phyloP scores from a whole-genome alignment of 257 asterid species.

The Solanum pinnatisectum region DNA sequence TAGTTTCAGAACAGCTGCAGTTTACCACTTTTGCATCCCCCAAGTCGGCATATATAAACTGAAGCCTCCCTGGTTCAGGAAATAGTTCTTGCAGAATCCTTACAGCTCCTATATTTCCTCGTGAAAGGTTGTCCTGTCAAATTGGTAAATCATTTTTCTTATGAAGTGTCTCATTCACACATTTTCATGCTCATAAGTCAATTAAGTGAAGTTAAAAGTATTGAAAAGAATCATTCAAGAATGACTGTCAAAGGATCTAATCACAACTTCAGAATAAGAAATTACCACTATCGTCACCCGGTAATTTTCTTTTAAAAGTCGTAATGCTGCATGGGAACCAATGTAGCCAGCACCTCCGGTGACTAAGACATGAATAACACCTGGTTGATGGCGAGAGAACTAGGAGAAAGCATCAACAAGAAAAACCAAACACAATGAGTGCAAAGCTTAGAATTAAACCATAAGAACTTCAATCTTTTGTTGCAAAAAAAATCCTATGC shows the following conservation, averaged over 20 bases:
- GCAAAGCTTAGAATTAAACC: neutral
- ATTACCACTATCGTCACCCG: constrained; percentile 94
- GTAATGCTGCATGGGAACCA: constrained; percentile 85
- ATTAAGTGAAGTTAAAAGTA: neutral
- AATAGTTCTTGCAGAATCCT: constrained; percentile 57
- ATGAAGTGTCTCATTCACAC: neutral
- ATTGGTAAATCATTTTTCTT: neutral
- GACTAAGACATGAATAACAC: constrained; percentile 83
- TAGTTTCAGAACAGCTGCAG: neutral
- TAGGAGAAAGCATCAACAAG: constrained; percentile 15
- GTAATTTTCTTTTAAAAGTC: constrained; percentile 68
- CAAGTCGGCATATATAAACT: constrained; percentile 81
- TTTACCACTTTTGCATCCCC: constrained; percentile 78
- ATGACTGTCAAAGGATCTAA: neutral
- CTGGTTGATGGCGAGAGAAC: constrained; percentile 75
- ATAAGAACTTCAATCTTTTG: neutral
- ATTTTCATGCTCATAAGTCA: neutral
- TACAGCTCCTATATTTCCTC: constrained; percentile 85
- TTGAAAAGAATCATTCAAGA: neutral
- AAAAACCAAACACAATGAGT: neutral
- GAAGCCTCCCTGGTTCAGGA: constrained; percentile 90
- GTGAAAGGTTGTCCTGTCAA: constrained; percentile 78
- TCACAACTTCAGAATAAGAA: neutral
- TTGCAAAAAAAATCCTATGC: neutral
- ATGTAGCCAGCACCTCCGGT: constrained; percentile 98